Conservation (phyloP, 2,329 filamentous ascomycete genomes). For the Fusarium incarnatum region DNA sequence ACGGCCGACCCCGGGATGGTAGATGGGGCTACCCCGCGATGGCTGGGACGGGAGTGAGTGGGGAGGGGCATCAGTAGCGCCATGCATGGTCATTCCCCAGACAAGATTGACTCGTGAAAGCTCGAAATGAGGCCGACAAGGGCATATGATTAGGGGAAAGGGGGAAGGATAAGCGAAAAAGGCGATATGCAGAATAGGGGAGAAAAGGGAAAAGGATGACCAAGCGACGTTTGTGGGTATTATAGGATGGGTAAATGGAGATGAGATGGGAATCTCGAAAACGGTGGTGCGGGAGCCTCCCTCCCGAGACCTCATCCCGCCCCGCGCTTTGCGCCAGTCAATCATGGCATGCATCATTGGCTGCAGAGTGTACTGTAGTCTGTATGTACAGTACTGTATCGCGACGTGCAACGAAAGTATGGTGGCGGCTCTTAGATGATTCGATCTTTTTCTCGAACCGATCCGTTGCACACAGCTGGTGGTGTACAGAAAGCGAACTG, state of each 20-base stretch:
- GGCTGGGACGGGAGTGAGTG: constrained; percentile 40
- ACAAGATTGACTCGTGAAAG: constrained; percentile 25
- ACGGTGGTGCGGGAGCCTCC: constrained; percentile 40
- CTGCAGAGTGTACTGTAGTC: constrained; percentile 19
- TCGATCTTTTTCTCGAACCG: constrained; percentile 6
- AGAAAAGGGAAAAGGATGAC: background rate
- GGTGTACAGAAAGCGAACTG: constrained; percentile 9
- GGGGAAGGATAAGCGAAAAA: constrained; percentile 14
- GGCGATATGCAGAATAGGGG: background rate
- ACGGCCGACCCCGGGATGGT: constrained; percentile 38
- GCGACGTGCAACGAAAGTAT: constrained; percentile 13
- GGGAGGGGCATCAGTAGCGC: constrained; percentile 28
- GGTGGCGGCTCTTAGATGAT: constrained; percentile 24
- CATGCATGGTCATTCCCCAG: constrained; percentile 13
- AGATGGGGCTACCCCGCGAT: constrained; percentile 45
- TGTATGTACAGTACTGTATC: background rate
- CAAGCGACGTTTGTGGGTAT: background rate
- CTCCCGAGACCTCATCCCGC: constrained; percentile 39
- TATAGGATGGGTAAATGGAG: constrained; percentile 14
- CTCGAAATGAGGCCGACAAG: constrained; percentile 9
- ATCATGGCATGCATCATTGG: constrained; percentile 30
- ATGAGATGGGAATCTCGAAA: constrained; percentile 23
- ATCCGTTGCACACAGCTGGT: constrained; percentile 3
- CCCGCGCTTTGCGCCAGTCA: constrained; percentile 39
- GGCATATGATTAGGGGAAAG: constrained; percentile 15